These are phyloP conservation scores for Melaleuca alternifolia DNA, from an alignment of 345 rosid genomes.

Conservation along the genomic window DNA sequence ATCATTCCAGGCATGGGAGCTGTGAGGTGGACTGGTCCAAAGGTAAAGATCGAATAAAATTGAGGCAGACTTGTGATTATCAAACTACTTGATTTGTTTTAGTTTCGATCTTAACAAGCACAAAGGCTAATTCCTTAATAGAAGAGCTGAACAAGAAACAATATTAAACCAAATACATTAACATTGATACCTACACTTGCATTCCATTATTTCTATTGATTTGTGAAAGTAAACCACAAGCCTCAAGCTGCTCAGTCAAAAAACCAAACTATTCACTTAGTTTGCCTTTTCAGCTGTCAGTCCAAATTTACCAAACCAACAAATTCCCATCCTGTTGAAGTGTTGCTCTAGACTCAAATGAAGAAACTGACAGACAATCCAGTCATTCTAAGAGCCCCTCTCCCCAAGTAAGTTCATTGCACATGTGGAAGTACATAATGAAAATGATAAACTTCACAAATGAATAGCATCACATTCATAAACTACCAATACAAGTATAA, in stretches of 20 bases:
- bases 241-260: background rate
- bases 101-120: background rate
- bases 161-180: no score
- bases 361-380: background rate
- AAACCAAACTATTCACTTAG: background rate
- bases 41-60: background rate
- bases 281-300: background rate
- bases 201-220: background rate
- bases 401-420: background rate
- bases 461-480: background rate
- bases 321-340: background rate
- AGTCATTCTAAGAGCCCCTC: background rate
- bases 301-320: background rate
- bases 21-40: background rate
- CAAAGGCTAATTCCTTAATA: background rate
- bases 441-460: background rate
- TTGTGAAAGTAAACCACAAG: background rate
- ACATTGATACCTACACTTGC: background rate
- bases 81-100: background rate
- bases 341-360: background rate
- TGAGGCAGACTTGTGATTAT: background rate
- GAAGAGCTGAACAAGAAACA: background rate
- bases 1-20: background rate
- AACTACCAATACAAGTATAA: background rate
- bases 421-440: background rate